Conservation (phyloP, 768 basidiomycete species). For the Auricularia sp. region DNA sequence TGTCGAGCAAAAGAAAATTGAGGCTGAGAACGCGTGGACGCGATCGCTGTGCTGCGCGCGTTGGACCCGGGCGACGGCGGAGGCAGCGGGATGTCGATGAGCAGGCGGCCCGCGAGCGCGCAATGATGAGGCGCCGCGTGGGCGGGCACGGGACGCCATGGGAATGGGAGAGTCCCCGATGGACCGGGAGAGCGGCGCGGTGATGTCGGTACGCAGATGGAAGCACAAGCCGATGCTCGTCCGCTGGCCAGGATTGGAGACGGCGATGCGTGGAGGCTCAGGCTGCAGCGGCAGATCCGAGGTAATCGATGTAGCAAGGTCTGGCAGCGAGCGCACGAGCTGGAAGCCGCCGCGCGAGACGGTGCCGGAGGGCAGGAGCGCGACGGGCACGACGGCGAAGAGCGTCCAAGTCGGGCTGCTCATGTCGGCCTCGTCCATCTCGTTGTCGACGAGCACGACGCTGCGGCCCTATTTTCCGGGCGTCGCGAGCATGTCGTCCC, state of each 20-base stretch:
- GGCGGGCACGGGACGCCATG: too few relatives aligned
- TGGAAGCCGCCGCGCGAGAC: slow-evolving; percentile 63
- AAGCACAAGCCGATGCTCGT: not conserved
- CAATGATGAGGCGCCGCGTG: slow-evolving; percentile 7
- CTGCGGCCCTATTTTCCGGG: slow-evolving; percentile 57
- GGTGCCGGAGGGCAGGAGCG: slow-evolving; percentile 16
- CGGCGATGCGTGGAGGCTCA: slow-evolving; percentile 3
- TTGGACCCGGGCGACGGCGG: not conserved
- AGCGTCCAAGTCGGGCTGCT: slow-evolving; percentile 47
- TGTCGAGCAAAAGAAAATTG: slow-evolving; percentile 50
- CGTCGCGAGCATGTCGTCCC: slow-evolving; percentile 52
- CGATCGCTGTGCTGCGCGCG: slow-evolving; percentile 2
- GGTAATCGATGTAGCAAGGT: slow-evolving; percentile 31
- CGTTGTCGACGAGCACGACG: slow-evolving; percentile 67
- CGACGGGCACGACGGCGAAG: slow-evolving; percentile 43
- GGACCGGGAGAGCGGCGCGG: too few relatives aligned
- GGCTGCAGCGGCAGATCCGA: slow-evolving; percentile 18
- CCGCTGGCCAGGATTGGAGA: not conserved
- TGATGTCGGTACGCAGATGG: too few relatives aligned
- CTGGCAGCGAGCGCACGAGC: slow-evolving; percentile 47
- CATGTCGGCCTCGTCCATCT: slow-evolving; percentile 60
- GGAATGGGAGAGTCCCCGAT: too few relatives aligned
- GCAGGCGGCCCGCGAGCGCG: slow-evolving; percentile 30
- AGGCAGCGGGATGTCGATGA: not conserved
- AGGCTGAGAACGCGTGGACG: slow-evolving; percentile 49